Conservation (phyloP, 2,329 filamentous ascomycete species). For the Penicillium brevicompactum region DNA sequence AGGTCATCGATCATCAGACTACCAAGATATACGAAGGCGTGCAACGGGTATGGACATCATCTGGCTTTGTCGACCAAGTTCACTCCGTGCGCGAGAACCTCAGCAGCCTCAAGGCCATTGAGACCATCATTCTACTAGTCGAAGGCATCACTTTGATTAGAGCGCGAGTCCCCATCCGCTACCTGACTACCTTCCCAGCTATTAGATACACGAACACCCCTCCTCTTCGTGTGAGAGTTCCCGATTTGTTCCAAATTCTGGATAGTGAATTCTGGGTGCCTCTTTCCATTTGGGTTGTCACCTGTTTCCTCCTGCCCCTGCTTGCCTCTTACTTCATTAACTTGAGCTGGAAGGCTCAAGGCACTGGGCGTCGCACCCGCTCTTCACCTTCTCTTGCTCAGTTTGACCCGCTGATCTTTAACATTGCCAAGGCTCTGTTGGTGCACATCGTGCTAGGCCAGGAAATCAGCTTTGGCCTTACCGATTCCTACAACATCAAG, state of each 20-base stretch:
- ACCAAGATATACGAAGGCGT: constrained; percentile 38
- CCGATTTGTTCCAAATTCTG: constrained; percentile 78
- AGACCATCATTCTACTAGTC: constrained; percentile 67
- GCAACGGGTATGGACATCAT: constrained; percentile 37
- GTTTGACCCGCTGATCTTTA: constrained; percentile 87
- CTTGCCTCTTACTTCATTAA: constrained; percentile 88
- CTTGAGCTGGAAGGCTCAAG: constrained; percentile 60
- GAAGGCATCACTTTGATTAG: constrained; percentile 71
- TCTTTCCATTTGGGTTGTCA: constrained; percentile 73
- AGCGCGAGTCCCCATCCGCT: constrained; percentile 71
- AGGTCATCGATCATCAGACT: constrained; percentile 72
- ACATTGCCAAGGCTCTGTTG: constrained; percentile 80
- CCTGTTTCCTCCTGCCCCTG: constrained; percentile 70
- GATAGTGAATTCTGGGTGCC: constrained; percentile 82
- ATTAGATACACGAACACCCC: constrained; percentile 57
- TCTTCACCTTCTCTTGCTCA: constrained; percentile 23
- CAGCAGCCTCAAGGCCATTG: constrained; percentile 68
- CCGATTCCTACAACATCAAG: constrained; percentile 37
- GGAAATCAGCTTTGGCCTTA: constrained; percentile 40
- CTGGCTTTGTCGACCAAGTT: constrained; percentile 50
- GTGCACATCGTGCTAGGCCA: constrained; percentile 77
- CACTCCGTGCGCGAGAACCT: constrained; percentile 68
- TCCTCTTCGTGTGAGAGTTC: constrained; percentile 67
- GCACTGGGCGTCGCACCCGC: constrained; percentile 28
- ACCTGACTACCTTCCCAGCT: constrained; percentile 72